Base-by-base conservation (phyloP, 306 rosid species). In the Cicer bijugum region DNA sequence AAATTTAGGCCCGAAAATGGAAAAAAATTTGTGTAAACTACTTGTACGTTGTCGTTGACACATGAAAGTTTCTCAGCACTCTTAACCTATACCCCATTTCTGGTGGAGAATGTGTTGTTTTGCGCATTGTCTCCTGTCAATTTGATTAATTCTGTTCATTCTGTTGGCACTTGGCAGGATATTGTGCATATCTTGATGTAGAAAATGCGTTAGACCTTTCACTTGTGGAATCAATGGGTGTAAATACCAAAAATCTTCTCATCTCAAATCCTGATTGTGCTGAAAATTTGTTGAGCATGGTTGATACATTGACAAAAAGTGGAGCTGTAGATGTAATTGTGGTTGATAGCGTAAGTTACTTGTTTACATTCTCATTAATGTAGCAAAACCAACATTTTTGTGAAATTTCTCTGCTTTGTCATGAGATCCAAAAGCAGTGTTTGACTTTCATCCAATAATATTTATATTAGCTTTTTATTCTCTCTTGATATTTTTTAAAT, bases 301-400 rank as follows among this genome's bases (percentile, higher is more conserved):
- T 91, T 62, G 83, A 91, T 79, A 93, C 94, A 42, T 79, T 93
- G 14, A 88, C 91, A 16, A 86, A 81, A 88, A 89, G 94, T 84
- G 94, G 92, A 80, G 86, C 91, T 6, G 83, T 93, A 73, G 98
- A 89, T 58, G 97, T 85, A 65, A 86, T 93, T 82, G 98, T 93
- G 80, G 85, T 93, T 81, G 94, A 93, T 80, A 93, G 97, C 75
- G 98, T 93, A 79, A 89, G 98, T 82, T 42, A 51, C 12, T 20
- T 48, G 1, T 28, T 50, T 48, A 28, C 51, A 33, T 72, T 67
- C 69, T 61, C 17, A 48, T 58, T 47, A 38, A 44, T 47, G 46
- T 48, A 47, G 43, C 19, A 23, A 67, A 74, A 15, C n/a, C 46
- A 9, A 15, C 55, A 44, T 68, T 37, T 74, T 82, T 48, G n/a